Evolutionary conservation across 352 stramenopile species (phyloP), one percentile per base, ranked within the genome.

Genomic region (Aphanomyces euteiches): DNA sequence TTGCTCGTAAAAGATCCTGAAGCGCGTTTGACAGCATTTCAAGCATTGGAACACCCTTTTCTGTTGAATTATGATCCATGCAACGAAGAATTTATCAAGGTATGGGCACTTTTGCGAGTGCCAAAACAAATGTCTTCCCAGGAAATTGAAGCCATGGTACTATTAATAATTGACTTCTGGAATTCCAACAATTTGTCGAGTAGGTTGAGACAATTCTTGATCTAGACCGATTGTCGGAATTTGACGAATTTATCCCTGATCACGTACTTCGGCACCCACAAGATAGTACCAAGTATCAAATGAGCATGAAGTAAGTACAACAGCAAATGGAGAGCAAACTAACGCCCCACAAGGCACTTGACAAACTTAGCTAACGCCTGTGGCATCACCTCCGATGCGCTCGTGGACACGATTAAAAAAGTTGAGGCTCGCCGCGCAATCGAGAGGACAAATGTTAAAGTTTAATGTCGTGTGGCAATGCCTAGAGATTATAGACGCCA

Each of bases 21-120:
- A 2, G 78, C 73, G 10, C 79, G 96, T 8, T 80, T 97, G 19
- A 96, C 85, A 0, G 84, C 92, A 0, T 75, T 89, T 7, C 72
- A 97, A 73, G 91, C 95, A 6, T 75, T 98, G 13, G 72, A 82
- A 7, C 95, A 99, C 77, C 92, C 93, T 0, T 99, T 93, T 40
- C 72, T 94, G 38, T 72, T 66, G 15, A 77, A 72, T 0, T 94
- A 94, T 66, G 63, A 41, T 1, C 72, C 56, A 36, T 87, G 66
- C 19, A 39, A 61, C 56, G 13, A 58, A 0, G 69, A 59, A 0
- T 83, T 81, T 37, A 54, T 48, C 0, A 61, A 73, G 7, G 64
- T 19, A 21, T 70, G 64, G 64, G 64, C 64, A 19, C 28, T 40
- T 5, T 4, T 70, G n/a, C 28, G 48, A 15, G 13, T 50, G n/a